A percentile compares a stretch with the other conserved stretches of the same genome.
Evolutionary conservation across 176 grass and related monocot species (phyloP).

Genomic region (Carex myosuroides): DNA sequence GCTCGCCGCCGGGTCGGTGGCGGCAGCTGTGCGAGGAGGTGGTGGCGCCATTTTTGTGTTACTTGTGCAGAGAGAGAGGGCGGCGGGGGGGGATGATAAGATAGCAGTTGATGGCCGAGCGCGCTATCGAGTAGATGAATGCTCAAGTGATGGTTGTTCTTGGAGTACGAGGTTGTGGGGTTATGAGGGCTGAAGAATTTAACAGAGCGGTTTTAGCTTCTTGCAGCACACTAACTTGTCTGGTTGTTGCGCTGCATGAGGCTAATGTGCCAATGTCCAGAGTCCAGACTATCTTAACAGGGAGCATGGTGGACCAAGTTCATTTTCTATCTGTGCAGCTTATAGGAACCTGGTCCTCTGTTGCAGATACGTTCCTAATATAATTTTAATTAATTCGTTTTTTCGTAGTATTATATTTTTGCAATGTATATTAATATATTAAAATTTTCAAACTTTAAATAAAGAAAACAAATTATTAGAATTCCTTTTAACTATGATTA

Average conservation of each 20-base stretch:
- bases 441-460: too few relatives aligned
- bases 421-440: too few relatives aligned
- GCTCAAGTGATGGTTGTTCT: not conserved
- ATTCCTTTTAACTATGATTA: too few relatives aligned
- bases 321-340: not conserved
- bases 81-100: too few relatives aligned
- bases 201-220: too few relatives aligned
- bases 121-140: not conserved
- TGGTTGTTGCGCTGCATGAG: too few relatives aligned
- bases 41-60: not conserved
- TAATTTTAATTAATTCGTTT: too few relatives aligned
- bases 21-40: constrained; percentile 2
- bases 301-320: not conserved
- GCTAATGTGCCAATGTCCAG: too few relatives aligned
- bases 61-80: not conserved
- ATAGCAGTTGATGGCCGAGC: not conserved
- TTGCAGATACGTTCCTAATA: not conserved
- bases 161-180: not conserved
- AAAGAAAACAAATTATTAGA: too few relatives aligned
- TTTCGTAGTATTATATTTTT: too few relatives aligned
- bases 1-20: constrained; percentile 17
- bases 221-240: too few relatives aligned
- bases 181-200: not conserved
- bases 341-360: not conserved
- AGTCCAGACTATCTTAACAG: not conserved